phyloP scores from a whole-genome alignment of 2,329 filamentous ascomycete genomes.

The Pyrenophora tritici-repentis region DNA sequence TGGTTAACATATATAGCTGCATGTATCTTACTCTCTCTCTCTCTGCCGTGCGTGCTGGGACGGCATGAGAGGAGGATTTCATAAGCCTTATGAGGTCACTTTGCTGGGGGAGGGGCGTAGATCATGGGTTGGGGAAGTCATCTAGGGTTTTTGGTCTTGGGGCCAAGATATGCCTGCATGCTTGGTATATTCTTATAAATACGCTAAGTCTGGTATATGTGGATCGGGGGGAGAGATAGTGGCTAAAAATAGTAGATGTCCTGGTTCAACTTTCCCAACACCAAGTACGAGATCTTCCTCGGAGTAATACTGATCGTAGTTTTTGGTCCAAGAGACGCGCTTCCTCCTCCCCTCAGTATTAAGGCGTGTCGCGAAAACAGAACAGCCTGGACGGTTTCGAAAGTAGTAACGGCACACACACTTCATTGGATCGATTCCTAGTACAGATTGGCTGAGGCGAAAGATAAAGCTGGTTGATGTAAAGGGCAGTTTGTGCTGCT shows the following conservation, averaged over 20 bases:
- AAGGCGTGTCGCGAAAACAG: too few relatives aligned
- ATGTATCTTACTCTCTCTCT: too few relatives aligned
- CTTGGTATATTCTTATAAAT: slow-evolving; percentile 23
- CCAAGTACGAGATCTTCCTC: too few relatives aligned
- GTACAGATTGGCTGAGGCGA: slow-evolving; percentile 19
- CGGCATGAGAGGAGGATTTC: neutral
- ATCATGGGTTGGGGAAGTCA: slow-evolving; percentile 15
- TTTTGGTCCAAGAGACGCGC: neutral
- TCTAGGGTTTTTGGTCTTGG: slow-evolving; percentile 24
- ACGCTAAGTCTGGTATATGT: slow-evolving; percentile 10
- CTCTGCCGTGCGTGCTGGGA: neutral
- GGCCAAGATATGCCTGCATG: slow-evolving; percentile 21
- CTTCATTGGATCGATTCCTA: slow-evolving; percentile 18
- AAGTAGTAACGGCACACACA: too few relatives aligned
- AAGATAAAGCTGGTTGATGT: slow-evolving; percentile 28
- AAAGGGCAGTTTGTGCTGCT: slow-evolving; percentile 27
- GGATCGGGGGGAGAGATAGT: slow-evolving; percentile 9
- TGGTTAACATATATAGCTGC: too few relatives aligned
- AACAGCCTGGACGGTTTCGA: too few relatives aligned
- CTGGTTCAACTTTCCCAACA: too few relatives aligned
- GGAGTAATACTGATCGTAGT: too few relatives aligned
- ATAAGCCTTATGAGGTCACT: slow-evolving; percentile 41
- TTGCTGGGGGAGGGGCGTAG: slow-evolving; percentile 15
- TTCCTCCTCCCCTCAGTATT: neutral
- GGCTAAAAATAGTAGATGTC: neutral